Conservation (phyloP, 371 early-diverging fungal species). For the Haplosporangium sp. region DNA sequence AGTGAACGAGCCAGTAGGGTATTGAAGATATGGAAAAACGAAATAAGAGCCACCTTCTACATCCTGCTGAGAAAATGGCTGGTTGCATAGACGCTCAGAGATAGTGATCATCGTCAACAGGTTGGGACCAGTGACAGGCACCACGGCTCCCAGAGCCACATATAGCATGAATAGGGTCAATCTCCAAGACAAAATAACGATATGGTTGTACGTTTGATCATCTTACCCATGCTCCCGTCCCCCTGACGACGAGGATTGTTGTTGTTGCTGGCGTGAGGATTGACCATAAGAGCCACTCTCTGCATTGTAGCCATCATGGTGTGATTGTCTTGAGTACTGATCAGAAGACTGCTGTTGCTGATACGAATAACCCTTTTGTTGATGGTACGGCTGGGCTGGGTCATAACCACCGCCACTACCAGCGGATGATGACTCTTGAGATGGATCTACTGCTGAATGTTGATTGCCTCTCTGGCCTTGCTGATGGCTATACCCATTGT, state of each 20-base stretch:
- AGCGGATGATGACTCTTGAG: conserved; percentile 3
- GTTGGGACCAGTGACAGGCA: too few species aligned
- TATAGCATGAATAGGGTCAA: too few species aligned
- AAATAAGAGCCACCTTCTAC: too few species aligned
- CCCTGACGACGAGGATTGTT: conserved; percentile 16
- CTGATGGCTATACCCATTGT: conserved; percentile 4
- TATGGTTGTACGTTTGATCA: background rate
- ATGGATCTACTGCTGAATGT: background rate
- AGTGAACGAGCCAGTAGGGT: too few species aligned
- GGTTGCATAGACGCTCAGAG: too few species aligned
- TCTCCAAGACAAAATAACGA: too few species aligned
- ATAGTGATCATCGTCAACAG: too few species aligned
- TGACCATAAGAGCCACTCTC: conserved; percentile 21
- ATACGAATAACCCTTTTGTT: conserved; percentile 8
- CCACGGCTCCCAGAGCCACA: too few species aligned
- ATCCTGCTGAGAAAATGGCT: too few species aligned
- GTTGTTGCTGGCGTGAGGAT: conserved; percentile 17
- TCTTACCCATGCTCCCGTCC: conserved; percentile 53
- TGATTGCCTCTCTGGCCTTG: conserved; percentile 7
- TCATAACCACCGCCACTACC: conserved; percentile 14
- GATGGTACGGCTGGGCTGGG: conserved; percentile 28
- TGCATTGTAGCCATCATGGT: conserved; percentile 10
- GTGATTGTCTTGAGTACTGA: conserved; percentile 5
- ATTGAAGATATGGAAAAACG: too few species aligned
- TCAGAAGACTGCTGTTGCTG: conserved; percentile 13